Evolutionary conservation across 257 asterid genomes (phyloP).

Genomic region (Knoxia roxburghii): DNA sequence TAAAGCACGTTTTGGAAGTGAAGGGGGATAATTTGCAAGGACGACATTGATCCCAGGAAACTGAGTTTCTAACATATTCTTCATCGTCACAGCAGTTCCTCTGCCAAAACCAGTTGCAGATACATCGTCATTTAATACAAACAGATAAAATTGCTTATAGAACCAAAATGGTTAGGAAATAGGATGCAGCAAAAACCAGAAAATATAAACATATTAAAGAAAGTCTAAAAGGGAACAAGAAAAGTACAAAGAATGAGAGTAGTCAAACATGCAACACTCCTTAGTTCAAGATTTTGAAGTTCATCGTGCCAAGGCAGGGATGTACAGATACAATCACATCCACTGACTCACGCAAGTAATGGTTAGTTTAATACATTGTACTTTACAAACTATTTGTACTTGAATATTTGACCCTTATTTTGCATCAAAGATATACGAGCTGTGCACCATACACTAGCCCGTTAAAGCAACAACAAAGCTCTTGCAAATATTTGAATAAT

Average conservation of each 20-base stretch:
- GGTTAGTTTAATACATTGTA: too few relatives aligned
- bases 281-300: not conserved
- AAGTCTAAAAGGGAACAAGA: not conserved
- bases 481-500: not conserved
- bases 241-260: not conserved
- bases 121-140: not conserved
- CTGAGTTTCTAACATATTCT: slow-evolving; percentile 79
- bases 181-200: slow-evolving; percentile 6
- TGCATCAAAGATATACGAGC: not conserved
- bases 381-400: too few relatives aligned
- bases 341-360: too few relatives aligned
- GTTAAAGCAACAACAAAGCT: not conserved
- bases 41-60: slow-evolving; percentile 79
- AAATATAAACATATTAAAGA: not conserved
- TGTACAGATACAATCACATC: not conserved
- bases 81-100: slow-evolving; percentile 92
- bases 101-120: slow-evolving; percentile 36
- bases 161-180: not conserved
- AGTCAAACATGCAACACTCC: not conserved
- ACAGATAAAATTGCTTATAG: not conserved
- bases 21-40: slow-evolving; percentile 90
- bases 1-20: slow-evolving; percentile 80
- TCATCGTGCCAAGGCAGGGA: not conserved
- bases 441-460: not conserved
- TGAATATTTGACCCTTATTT: too few relatives aligned